Base-by-base conservation (phyloP, 345 rosid genomes). In the Boechera retrofracta region DNA sequence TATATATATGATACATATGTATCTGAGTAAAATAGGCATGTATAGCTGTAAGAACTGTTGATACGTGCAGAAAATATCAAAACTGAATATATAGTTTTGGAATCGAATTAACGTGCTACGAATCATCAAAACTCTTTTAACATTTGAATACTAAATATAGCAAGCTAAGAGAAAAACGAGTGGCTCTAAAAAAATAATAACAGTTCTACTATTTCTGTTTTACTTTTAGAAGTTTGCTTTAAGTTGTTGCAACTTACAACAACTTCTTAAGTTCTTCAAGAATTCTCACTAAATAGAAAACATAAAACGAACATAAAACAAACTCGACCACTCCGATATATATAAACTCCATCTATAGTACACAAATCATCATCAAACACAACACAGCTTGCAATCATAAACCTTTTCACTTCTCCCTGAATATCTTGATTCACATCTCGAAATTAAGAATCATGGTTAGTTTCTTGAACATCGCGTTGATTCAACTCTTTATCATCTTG, bases 221-320 rank as follows among this genome's bases (percentile, higher is more conserved):
- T n/a, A 59, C 72, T 42, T 59, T 67, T 79, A 67, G 64, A 58
- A 66, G 51, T 49, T 72, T 72, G 73, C 77, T 72, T 28, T 33
- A 51, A 28, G 57, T 73, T 61, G 78, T 79, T 73, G 74, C 66
- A 67, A 73, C 65, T 67, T 79, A 60, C 28, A 59, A 60, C 28
- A 59, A 67, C 64, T 53, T 78, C 51, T 44, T 10, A 28, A 61
- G 39, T 47, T 44, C 65, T 61, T 61, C 18, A 61, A 13, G 71
- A 67, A 60, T 74, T 68, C 78, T 58, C 73, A 78, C 77, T 78
- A 65, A 65, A 65, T 78, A 79, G 82, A 52, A 73, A 78, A 1
- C 31, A 31, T 11, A 68, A 53, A 79, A 72, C 77, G 4, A 60
- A 42, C 33, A 2, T 31, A 18, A 77, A 72, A 58, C 77, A 39